Evolutionary conservation across 345 rosid species (phyloP), one percentile per base, ranked within the genome.

Genomic region (Durio zibethinus): DNA sequence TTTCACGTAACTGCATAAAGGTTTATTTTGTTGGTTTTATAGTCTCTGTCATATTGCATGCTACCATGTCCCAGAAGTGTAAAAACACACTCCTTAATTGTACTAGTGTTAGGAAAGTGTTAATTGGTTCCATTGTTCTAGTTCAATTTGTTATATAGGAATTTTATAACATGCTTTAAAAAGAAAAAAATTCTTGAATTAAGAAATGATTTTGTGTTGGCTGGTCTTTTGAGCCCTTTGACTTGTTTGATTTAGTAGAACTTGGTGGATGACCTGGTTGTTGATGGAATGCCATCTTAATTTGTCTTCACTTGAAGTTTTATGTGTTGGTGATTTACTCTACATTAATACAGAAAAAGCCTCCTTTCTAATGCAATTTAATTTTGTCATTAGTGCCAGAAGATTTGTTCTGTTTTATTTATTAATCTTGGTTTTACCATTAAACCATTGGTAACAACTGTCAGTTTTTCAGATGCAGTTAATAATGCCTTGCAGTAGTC

Each of bases 401-500:
- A 57, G 12, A 57, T 54, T 7, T 54, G 11, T 57, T 23, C 11
- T 57, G 62, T 54, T 54, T 54, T 54, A 54, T 54, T 54, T 54
- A 54, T 25, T 11, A 27, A 27, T 7, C 64, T 59, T 59, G 35
- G 35, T 59, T 25, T 52, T 52, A 33, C 42, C 11, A 20, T 72
- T 56, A 56, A 56, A 56, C 43, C 42, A 20, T 43, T 45, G 0
- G 27, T 60, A 74, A 57, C 68, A 5, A 54, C 20, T 43, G n/a
- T 27, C 36, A 11, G 54, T 60, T 70, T 42, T 43, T 36, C 52
- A 35, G 36, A 54, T 36, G 64, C 52, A 36, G 65, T 54, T 14
- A 36, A 53, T 54, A 73, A 54, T 54, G 50, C 50, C 77, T 56
- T 57, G 53, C 77, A 74, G 77, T 57, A 57, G 27, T 74, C 53